Percentiles rank a stretch among this genome's conserved stretches.
Conservation (phyloP, 176 grass and related monocot genomes). For the Triticum urartu region DNA sequence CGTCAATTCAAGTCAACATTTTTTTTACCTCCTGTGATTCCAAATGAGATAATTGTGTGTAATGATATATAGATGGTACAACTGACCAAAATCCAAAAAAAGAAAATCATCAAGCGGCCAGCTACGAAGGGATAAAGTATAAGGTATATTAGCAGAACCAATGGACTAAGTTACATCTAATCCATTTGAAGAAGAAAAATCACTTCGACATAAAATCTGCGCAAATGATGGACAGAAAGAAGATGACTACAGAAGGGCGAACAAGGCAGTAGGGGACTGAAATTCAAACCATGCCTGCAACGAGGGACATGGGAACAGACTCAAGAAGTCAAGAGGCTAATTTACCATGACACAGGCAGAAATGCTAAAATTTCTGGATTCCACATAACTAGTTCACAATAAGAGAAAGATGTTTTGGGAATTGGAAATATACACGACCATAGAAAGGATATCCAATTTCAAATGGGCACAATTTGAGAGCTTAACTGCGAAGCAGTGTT, state of each 20-base stretch:
- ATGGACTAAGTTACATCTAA: constrained; percentile 12
- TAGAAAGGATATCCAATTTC: background rate
- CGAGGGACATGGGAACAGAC: background rate
- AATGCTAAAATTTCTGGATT: background rate
- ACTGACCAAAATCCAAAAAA: background rate
- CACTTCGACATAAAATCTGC: background rate
- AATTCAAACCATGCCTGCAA: background rate
- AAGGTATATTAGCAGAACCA: background rate
- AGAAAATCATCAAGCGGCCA: background rate
- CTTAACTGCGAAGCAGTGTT: background rate
- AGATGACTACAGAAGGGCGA: background rate
- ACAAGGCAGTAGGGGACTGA: background rate
- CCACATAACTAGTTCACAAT: background rate
- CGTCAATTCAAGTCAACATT: background rate
- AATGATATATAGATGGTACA: background rate
- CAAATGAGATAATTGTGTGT: background rate
- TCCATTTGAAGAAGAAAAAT: background rate
- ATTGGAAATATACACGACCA: background rate
- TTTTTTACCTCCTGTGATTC: background rate
- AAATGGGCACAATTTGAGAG: background rate
- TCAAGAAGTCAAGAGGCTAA: background rate
- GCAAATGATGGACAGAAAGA: background rate
- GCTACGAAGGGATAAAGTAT: constrained; percentile 27
- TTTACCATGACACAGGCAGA: background rate
- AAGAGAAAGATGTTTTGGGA: background rate